phyloP scores from a whole-genome alignment of 371 early-diverging fungal genomes.

The Cokeromyces recurvatus region DNA sequence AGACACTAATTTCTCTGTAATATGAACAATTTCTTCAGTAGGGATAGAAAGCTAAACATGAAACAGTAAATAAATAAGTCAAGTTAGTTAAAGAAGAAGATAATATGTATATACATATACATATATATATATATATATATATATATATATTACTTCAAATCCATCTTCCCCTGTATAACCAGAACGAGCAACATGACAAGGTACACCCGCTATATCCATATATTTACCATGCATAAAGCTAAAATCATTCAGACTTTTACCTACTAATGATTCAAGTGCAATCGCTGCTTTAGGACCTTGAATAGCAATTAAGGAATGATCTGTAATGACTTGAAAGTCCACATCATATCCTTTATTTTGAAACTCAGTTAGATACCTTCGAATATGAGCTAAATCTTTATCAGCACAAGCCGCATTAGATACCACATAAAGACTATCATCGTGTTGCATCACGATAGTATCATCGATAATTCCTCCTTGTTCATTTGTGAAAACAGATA shows the following conservation, averaged over 20 bases:
- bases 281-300: conserved; percentile 82
- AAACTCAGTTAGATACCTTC: conserved; percentile 69
- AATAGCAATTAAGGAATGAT: conserved; percentile 84
- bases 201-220: conserved; percentile 74
- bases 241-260: conserved; percentile 59
- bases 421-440: conserved; percentile 86
- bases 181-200: conserved; percentile 88
- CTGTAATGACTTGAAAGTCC: conserved; percentile 77
- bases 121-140: no score
- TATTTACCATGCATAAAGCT: conserved; percentile 85
- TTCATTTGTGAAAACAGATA: conserved; percentile 93
- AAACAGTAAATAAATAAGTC: no score
- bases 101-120: no score
- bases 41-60: conserved; percentile 79
- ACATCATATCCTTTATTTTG: conserved; percentile 87
- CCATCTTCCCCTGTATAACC: conserved; percentile 99
- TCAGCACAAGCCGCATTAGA: conserved; percentile 97
- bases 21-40: conserved; percentile 54
- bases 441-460: conserved; percentile 88
- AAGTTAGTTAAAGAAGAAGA: no score
- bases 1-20: conserved; percentile 72
- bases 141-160: no score
- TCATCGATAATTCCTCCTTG: conserved; percentile 98
- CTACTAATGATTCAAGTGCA: conserved; percentile 53
- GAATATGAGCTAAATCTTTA: conserved; percentile 90